These are phyloP conservation scores for Ustilago vetiveriae DNA, from an alignment of 1,284 basidiomycete genomes.

Conservation along the genomic window DNA sequence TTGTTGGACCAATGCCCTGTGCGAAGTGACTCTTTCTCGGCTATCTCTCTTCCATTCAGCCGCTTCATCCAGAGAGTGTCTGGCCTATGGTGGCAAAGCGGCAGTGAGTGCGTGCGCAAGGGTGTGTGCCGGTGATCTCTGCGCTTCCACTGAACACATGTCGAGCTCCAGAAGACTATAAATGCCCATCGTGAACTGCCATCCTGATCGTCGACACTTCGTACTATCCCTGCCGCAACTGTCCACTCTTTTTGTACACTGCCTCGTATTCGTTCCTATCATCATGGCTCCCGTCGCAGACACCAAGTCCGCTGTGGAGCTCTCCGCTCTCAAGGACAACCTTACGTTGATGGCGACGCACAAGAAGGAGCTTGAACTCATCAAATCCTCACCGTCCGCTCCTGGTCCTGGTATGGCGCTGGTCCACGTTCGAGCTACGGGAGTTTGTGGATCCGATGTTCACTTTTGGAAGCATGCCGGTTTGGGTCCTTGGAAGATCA, in stretches of 20 bases:
- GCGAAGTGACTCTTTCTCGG: slow-evolving; percentile 16
- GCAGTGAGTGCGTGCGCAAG: slow-evolving; percentile 4
- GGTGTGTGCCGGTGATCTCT: slow-evolving; percentile 26
- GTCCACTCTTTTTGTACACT: too few species aligned
- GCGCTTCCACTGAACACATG: neutral
- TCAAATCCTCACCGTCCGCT: slow-evolving; percentile 40
- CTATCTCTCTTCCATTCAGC: slow-evolving; percentile 29
- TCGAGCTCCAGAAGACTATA: too few species aligned
- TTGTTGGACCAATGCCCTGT: slow-evolving; percentile 13
- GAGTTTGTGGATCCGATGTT: slow-evolving; percentile 67
- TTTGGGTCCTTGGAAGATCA: slow-evolving; percentile 60
- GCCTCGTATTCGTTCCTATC: neutral
- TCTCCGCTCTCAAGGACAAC: slow-evolving; percentile 53
- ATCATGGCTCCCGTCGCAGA: slow-evolving; percentile 48
- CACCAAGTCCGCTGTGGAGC: slow-evolving; percentile 29
- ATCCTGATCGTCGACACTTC: too few species aligned
- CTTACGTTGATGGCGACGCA: slow-evolving; percentile 54
- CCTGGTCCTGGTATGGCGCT: slow-evolving; percentile 61
- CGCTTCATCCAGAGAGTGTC: too few species aligned
- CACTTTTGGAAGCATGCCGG: slow-evolving; percentile 71
- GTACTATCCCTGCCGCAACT: too few species aligned
- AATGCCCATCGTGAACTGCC: too few species aligned
- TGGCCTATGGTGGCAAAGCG: slow-evolving; percentile 16
- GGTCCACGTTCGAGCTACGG: slow-evolving; percentile 62
- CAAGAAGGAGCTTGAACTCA: slow-evolving; percentile 58